Evolutionary conservation across 148 eudicot genomes (phyloP), one percentile per base, ranked within the genome.

Genomic region (Vaccinium corymbosum): DNA sequence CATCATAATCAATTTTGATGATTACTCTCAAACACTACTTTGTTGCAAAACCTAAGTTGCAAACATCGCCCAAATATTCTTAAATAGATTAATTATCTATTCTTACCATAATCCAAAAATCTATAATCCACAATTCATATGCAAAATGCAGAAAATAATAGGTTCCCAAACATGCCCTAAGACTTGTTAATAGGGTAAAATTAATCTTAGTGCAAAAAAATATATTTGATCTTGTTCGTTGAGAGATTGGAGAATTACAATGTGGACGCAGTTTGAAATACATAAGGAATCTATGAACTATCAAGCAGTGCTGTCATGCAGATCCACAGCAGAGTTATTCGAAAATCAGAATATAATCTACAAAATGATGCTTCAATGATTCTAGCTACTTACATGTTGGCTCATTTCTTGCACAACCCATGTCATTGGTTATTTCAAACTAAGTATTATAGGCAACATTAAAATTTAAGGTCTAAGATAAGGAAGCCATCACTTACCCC

Each of bases 231-330:
- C 35, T 22, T 66, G 72, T 66, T 25, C 72, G 25, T 66, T 11
- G 32, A 25, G 15, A 11, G 32, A 66, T 12, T 66, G 72, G 72
- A 66, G 32, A 25, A 66, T 29, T 14, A 66, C 35, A 27, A 68
- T 13, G 7, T 25, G 38, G 35, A 25, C 10, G 3, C 25, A 22
- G 1, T 9, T 64, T 64, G 32, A 68, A 25, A 68, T 25, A 68
- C 73, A 68, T 12, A 68, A 68, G 6, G 73, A 68, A 68, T 68
- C 73, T 68, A 27, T 68, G 72, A 66, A 66, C 38, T 27, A 68
- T 68, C 38, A 35, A 35, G 38, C 38, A 35, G 38, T 35, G 32
- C 17, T 68, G 73, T 68, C 38, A 68, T 27, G 73, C 38, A 68
- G 38, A 68, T 68, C 73, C 73, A 27, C 27, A 68, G 27, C 73